Base-by-base conservation (phyloP, 352 stramenopile genomes). In the Phytopythium sindhum region DNA sequence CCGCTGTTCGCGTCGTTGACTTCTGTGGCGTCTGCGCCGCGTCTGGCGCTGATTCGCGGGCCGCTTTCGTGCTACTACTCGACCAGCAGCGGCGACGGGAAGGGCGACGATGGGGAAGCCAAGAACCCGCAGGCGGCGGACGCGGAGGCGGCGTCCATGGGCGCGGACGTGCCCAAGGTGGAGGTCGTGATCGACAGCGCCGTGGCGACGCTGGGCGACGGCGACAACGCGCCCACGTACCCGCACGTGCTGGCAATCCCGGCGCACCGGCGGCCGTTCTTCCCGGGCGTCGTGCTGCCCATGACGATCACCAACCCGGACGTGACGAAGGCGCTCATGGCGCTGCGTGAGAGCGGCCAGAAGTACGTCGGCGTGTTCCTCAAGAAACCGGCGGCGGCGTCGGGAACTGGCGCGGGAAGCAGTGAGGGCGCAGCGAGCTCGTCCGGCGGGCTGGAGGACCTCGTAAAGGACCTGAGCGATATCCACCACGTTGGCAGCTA, bases 401-500 rank as follows among this genome's bases (percentile, higher is more conserved):
- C 19, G 4, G 35, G 52, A 6, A 26, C 24, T 4, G 35, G 42
- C 21, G 33, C 12, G 24, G 23, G 51, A 5, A 56, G 59, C 48
- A 33, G 55, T 61, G 63, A 47, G 6, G 61, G 51, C 31, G 79
- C 82, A 29, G 71, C 67, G 4, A 61, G 77, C 8, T 81, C 80
- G 47, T 48, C 67, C 11, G 66, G 68, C 33, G 73, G 67, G 28
- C 63, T 64, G 7, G 85, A 95, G 53, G 96, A 99, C 62, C 60
- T 99, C 8, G 96, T 98, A 29, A 93, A 82, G 11, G 84, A 97
- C 70, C 61, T 98, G 31, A 90, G 86, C 48, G 91, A 98, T 65
- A 94, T 99, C 59, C 96, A 99, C 73, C 77, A 84, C 33, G 86
- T 99, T 8, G 97, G 97, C 35, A 99, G 95, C 28, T 98, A 98